Evolutionary conservation across 352 stramenopile genomes (phyloP), one percentile per base, ranked within the genome.

Genomic region (Globisporangium abappressorium): DNA sequence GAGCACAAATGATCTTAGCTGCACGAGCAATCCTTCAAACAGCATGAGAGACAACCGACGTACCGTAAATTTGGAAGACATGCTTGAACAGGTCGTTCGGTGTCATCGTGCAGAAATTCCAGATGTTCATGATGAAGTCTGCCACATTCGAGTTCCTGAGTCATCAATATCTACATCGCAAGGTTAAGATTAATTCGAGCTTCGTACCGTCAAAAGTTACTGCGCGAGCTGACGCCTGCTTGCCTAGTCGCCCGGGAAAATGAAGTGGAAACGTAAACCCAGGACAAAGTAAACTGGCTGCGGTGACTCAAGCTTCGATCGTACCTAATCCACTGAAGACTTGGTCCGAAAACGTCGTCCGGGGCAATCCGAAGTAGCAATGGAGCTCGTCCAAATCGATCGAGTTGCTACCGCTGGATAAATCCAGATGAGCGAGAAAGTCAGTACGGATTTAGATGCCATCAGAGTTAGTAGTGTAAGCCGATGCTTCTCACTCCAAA

Each of bases 31-130:
- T 47, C 5, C 41, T 47, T 47, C 41, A 34, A 11, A 12, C 24
- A 33, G n/a, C 22, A 20, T 38, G n/a, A 0, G 11, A 51, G 28
- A 12, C 22, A 5, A 41, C 5, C 59, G 12, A 47, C 67, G 26
- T 62, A 81, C 77, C 77, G 53, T 85, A 85, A n/a, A 89, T 72
- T 47, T 66, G 65, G 62, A 85, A 89, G 1, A 89, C 65, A 34
- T 81, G 70, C 0, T 61, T 70, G 38, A 78, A 70, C 26, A 89
- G 64, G 30, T 84, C 73, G 55, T 71, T 66, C 6, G 51, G 11
- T 12, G 64, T 68, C 80, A 89, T 89, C 3, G 79, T 85, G 46
- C 81, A 87, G 49, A 87, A 84, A 36, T 83, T 89, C 81, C 81
- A 89, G 2, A 84, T 70, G 57, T 87, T 87, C 30, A 84, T 41